Evolutionary conservation across 371 early-diverging fungal species (phyloP).

Genomic region (Nematocida ausubeli): DNA sequence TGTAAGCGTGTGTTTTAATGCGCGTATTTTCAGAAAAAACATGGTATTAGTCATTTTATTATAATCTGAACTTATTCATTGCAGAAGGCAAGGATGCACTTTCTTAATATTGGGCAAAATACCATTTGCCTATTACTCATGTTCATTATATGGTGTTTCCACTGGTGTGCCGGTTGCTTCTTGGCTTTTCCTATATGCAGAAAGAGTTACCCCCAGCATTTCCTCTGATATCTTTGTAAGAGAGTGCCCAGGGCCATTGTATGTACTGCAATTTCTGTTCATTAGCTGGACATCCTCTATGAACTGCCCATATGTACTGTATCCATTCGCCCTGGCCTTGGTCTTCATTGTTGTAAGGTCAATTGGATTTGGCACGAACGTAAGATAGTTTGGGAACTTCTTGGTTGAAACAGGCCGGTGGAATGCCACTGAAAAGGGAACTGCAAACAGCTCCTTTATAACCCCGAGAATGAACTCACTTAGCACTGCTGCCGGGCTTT

Average conservation of each 20-base stretch:
- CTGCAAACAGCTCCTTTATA: slow-evolving; percentile 45
- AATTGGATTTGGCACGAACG: slow-evolving; percentile 65
- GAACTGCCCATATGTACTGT: slow-evolving; percentile 62
- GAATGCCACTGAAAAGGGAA: slow-evolving; percentile 67
- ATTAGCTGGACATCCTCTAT: slow-evolving; percentile 65
- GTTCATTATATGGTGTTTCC: too few relatives aligned
- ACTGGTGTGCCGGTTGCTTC: too few relatives aligned
- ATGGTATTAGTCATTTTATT: too few relatives aligned
- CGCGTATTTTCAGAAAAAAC: too few relatives aligned
- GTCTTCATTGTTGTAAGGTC: slow-evolving; percentile 67
- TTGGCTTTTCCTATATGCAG: slow-evolving; percentile 19
- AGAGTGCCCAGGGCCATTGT: slow-evolving; percentile 68
- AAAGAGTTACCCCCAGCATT: slow-evolving; percentile 43
- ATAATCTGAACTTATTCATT: too few relatives aligned
- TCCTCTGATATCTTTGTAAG: slow-evolving; percentile 66
- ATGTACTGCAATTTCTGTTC: slow-evolving; percentile 66
- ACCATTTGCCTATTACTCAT: too few relatives aligned
- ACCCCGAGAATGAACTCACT: slow-evolving; percentile 54
- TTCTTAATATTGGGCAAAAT: too few relatives aligned
- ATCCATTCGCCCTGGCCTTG: slow-evolving; percentile 61
- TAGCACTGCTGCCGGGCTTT: slow-evolving; percentile 57
- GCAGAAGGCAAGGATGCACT: too few relatives aligned
- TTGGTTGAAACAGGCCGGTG: slow-evolving; percentile 68
- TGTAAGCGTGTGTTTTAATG: too few relatives aligned
- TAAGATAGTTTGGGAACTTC: slow-evolving; percentile 67